phyloP scores from a whole-genome alignment of 257 asterid genomes.

The Plantago major region DNA sequence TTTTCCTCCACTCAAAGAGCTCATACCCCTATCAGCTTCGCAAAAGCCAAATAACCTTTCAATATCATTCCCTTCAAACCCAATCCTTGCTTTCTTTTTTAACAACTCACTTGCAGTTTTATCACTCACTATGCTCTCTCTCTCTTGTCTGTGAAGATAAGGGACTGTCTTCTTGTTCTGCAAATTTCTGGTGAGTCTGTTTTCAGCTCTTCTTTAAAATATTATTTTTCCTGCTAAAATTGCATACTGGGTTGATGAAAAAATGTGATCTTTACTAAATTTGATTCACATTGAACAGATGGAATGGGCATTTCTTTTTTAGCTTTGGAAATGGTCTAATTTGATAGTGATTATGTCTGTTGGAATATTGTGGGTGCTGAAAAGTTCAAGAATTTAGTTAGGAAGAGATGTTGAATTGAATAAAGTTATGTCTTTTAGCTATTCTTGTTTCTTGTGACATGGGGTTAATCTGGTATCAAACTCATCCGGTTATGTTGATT shows the following conservation, averaged over 20 bases:
- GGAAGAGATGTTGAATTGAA: no score
- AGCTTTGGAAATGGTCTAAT: no score
- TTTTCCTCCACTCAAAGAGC: slow-evolving; percentile 68
- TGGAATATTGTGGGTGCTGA: no score
- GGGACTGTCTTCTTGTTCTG: slow-evolving; percentile 3
- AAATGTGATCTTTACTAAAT: background rate
- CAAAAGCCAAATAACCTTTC: slow-evolving; percentile 49
- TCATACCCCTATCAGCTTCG: slow-evolving; percentile 67
- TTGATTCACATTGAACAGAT: no score
- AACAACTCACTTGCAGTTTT: background rate
- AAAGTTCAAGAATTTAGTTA: no score
- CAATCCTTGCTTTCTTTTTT: background rate
- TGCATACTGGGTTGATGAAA: background rate
- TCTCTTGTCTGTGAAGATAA: background rate
- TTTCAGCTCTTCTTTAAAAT: background rate
- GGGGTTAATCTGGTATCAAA: no score
- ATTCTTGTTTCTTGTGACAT: no score
- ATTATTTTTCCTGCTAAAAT: background rate
- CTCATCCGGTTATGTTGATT: no score
- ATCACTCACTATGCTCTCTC: slow-evolving; percentile 13
- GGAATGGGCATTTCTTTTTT: no score
- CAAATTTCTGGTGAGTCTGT: slow-evolving; percentile 18
- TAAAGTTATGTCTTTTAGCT: no score
- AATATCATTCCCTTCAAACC: slow-evolving; percentile 12
- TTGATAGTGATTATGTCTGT: no score